Base-by-base conservation (phyloP, 1,284 basidiomycete species). In the Microbotryum intermedium region DNA sequence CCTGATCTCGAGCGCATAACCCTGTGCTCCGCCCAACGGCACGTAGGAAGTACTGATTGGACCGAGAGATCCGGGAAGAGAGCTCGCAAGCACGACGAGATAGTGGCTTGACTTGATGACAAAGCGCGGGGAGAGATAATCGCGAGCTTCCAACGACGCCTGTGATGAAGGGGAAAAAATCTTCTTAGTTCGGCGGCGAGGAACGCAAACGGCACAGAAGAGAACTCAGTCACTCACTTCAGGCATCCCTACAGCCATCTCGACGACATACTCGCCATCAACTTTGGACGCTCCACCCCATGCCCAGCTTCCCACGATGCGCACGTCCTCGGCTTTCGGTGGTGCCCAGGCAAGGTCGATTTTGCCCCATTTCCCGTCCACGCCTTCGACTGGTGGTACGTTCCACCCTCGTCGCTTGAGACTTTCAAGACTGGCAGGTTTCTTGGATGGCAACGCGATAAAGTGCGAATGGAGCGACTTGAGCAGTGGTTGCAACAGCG, bases 101-200 rank as follows among this genome's bases (percentile, higher is more conserved):
- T 92, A 99, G 73, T 87, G 93, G 0, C 89, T 86, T 48, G 89
- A 80, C 75, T 98, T 98, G 74, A 94, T 87, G 72, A 94, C 93
- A 75, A 89, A 93, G 21, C 95, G 83, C 42, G 84, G 83, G 72
- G 93, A 88, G 58, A 92, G 78, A 67, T 92, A 89, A 73, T 98
- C 94, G 74, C 97, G 98, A 69, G 93, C 88, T 76, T 95, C 90
- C 71, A 98, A 92, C 28, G 97, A 76, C 49, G 70, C 72, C 84
- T 90, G 70, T 4, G 63, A 64, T 1, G 2, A 26, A 49, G 49
- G 18, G n/a, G 29, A 45, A 29, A 11, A 3, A 4, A 4, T 11
- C 6, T 39, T 39, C 13, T 39, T 16, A 39, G 34, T 16, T 39
- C 3, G 44, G 53, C 10, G 59, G 53, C 11, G 21, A 18, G 26